Conservation (phyloP, 73 alveolate species). For the Paramecium primaurelia region DNA sequence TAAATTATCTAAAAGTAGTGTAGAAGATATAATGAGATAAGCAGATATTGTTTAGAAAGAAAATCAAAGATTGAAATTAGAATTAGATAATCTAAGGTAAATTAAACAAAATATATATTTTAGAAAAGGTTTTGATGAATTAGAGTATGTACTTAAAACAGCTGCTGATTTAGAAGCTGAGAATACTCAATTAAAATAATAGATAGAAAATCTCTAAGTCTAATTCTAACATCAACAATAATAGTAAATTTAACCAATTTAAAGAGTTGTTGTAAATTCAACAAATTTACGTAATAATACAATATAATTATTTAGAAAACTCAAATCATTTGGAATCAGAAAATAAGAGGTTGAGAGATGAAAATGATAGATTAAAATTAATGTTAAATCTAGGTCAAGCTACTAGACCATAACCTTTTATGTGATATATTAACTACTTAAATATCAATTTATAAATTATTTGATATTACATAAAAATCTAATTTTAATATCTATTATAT, state of each 20-base stretch:
- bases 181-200: not conserved
- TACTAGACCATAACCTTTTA: not conserved
- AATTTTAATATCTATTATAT: no score
- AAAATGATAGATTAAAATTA: not conserved
- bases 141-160: slow-evolving; percentile 27
- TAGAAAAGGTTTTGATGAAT: slow-evolving; percentile 36
- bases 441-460: no score
- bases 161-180: not conserved
- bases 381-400: not conserved
- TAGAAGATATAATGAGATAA: not conserved
- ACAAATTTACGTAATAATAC: not conserved
- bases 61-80: not conserved
- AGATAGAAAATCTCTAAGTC: not conserved
- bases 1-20: not conserved
- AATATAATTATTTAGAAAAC: not conserved
- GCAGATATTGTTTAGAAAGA: not conserved
- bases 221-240: not conserved
- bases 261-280: not conserved
- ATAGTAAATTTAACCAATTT: not conserved
- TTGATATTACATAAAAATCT: no score
- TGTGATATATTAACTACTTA: not conserved
- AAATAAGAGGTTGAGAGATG: not conserved
- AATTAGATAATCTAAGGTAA: not conserved
- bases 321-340: not conserved
- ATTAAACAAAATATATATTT: not conserved